Evolutionary conservation across 495 filamentous ascomycete genomes (phyloP).

Genomic region (Penicillium manginii): DNA sequence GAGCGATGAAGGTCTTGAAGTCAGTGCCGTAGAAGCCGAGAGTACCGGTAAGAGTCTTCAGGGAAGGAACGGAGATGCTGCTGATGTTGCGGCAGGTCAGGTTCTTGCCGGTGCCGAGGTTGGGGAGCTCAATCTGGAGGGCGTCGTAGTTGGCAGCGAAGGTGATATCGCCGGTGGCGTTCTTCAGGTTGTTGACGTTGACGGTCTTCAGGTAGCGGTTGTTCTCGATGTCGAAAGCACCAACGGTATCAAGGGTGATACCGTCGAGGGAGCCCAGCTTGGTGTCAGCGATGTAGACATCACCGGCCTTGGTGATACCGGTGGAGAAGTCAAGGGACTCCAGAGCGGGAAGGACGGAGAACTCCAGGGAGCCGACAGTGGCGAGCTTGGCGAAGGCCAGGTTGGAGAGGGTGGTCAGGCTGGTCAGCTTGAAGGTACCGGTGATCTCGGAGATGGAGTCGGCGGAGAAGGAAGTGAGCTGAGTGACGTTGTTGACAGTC

Average conservation of each 20-base stretch:
- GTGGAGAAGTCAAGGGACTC: slow-evolving; percentile 65
- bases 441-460: slow-evolving; percentile 52
- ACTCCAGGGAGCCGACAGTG: slow-evolving; percentile 66
- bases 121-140: slow-evolving; percentile 74
- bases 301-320: slow-evolving; percentile 64
- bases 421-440: slow-evolving; percentile 66
- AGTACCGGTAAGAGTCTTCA: slow-evolving; percentile 74
- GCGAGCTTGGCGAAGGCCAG: slow-evolving; percentile 66
- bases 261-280: slow-evolving; percentile 72
- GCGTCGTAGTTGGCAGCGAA: slow-evolving; percentile 60
- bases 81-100: slow-evolving; percentile 88
- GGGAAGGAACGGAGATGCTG: slow-evolving; percentile 72
- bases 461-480: slow-evolving; percentile 60
- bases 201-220: slow-evolving; percentile 71
- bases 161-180: slow-evolving; percentile 63
- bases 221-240: slow-evolving; percentile 76
- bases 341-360: slow-evolving; percentile 73
- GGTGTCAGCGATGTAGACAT: slow-evolving; percentile 81
- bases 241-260: slow-evolving; percentile 70
- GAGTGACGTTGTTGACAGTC: slow-evolving; percentile 57
- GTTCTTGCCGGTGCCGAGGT: slow-evolving; percentile 77
- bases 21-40: slow-evolving; percentile 83
- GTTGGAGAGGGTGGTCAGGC: slow-evolving; percentile 65
- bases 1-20: slow-evolving; percentile 67
- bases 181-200: slow-evolving; percentile 69